A percentile compares a stretch with the other conserved stretches of the same genome.
These are phyloP conservation scores for Ophiostoma piceae DNA, from an alignment of 2,329 filamentous ascomycete genomes.

Conservation along the genomic window DNA sequence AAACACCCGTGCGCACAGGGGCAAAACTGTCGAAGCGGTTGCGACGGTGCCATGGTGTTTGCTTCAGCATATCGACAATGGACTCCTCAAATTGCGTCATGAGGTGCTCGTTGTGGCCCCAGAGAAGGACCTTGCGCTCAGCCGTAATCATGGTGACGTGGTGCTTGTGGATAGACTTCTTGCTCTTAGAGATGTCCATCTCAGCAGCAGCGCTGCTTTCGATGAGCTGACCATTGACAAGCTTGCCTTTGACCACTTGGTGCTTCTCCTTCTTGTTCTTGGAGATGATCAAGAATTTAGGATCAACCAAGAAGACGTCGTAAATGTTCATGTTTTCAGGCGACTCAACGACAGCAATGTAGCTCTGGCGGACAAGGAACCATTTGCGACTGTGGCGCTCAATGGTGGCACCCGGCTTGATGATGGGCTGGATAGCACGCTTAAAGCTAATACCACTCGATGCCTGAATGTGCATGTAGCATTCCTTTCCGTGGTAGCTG, in stretches of 20 bases:
- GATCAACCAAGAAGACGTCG: slow-evolving; percentile 95
- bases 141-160: slow-evolving; percentile 90
- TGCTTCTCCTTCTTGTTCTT: slow-evolving; percentile 53
- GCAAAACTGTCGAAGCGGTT: slow-evolving; percentile 94
- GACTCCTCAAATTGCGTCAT: slow-evolving; percentile 91
- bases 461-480: slow-evolving; percentile 85
- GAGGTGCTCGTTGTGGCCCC: slow-evolving; percentile 85
- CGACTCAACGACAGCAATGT: slow-evolving; percentile 96
- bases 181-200: slow-evolving; percentile 43
- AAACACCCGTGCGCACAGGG: slow-evolving; percentile 77
- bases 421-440: slow-evolving; percentile 68
- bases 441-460: slow-evolving; percentile 63
- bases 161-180: slow-evolving; percentile 49
- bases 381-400: slow-evolving; percentile 85
- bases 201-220: slow-evolving; percentile 35
- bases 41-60: slow-evolving; percentile 73
- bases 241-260: slow-evolving; percentile 50
- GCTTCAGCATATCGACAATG: slow-evolving; percentile 75
- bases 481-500: slow-evolving; percentile 97
- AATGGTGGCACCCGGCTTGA: slow-evolving; percentile 73
- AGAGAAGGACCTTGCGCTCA: slow-evolving; percentile 84
- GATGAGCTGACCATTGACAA: slow-evolving; percentile 44
- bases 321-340: slow-evolving; percentile 98
- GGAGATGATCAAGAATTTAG: slow-evolving; percentile 75
- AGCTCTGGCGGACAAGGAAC: slow-evolving; percentile 97